Evolutionary conservation across 139 green algal species (phyloP).

Genomic region (Coelastrella sp.): DNA sequence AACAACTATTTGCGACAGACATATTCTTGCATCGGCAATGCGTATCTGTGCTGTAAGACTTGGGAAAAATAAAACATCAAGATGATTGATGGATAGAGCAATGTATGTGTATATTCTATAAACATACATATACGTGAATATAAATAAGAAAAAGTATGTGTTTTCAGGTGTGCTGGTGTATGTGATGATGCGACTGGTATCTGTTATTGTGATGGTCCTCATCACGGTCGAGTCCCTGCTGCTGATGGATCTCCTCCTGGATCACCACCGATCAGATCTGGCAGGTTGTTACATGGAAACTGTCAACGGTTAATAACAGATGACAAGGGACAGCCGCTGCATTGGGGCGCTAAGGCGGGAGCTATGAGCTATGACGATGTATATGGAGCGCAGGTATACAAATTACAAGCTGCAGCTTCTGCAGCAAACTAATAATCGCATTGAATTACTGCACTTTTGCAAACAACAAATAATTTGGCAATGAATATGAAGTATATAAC

Average conservation of each 20-base stretch:
- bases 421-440: not conserved
- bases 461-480: too few relatives aligned
- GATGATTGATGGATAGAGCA: not conserved
- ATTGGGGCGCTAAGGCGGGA: constrained; percentile 47
- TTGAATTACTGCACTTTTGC: too few relatives aligned
- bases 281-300: constrained; percentile 48
- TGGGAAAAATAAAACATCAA: too few relatives aligned
- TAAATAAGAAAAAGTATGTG: not conserved
- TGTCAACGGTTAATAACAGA: constrained; percentile 56
- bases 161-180: constrained; percentile 54
- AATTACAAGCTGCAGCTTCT: too few relatives aligned
- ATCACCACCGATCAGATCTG: constrained; percentile 50
- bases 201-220: constrained; percentile 68
- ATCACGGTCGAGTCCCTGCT: constrained; percentile 54
- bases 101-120: too few relatives aligned
- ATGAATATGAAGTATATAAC: too few relatives aligned
- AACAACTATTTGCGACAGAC: too few relatives aligned
- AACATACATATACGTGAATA: not conserved
- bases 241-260: constrained; percentile 50
- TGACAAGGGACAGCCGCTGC: constrained; percentile 54
- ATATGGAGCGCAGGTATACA: constrained; percentile 32
- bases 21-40: too few relatives aligned
- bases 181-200: constrained; percentile 63
- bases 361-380: constrained; percentile 13
- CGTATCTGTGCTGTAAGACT: too few relatives aligned